Percentiles rank a stretch among this genome's conserved stretches.
Conservation (phyloP, 23 red algal genomes). For the Chondrus crispus region DNA sequence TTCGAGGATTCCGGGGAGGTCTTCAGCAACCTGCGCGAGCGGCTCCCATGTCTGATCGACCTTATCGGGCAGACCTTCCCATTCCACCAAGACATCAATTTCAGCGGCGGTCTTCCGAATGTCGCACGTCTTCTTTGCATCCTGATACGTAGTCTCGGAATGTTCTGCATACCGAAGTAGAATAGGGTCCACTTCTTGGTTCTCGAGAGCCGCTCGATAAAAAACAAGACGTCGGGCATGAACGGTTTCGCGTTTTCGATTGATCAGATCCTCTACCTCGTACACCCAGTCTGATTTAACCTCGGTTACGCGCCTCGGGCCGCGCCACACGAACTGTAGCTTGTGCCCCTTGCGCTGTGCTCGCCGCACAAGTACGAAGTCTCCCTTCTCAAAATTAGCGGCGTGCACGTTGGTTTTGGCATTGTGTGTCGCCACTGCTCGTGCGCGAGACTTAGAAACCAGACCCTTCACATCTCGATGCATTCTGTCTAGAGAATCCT, state of each 20-base stretch:
- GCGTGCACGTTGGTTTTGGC: neutral
- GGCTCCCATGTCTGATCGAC: neutral
- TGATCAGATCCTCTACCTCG: neutral
- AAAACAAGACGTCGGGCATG: neutral
- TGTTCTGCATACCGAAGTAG: neutral
- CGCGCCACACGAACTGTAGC: neutral
- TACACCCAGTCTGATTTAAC: neutral
- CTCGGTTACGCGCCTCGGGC: neutral
- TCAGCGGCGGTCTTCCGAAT: neutral
- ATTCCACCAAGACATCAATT: constrained; percentile 1
- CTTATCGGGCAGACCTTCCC: neutral
- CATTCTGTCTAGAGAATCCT: neutral
- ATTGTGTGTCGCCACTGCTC: neutral
- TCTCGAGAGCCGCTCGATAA: neutral
- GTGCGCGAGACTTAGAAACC: neutral
- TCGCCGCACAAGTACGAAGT: neutral
- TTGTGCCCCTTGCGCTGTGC: neutral
- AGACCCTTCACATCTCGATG: neutral
- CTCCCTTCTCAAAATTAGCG: neutral
- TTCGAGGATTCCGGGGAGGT: neutral
- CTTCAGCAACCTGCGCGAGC: neutral
- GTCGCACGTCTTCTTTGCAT: neutral
- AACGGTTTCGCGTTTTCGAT: neutral
- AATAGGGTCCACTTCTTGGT: neutral
- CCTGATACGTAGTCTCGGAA: neutral